A percentile compares a stretch with the other conserved stretches of the same genome.
Evolutionary conservation across 2,329 filamentous ascomycete genomes (phyloP).

Genomic region (Neurospora sp.): DNA sequence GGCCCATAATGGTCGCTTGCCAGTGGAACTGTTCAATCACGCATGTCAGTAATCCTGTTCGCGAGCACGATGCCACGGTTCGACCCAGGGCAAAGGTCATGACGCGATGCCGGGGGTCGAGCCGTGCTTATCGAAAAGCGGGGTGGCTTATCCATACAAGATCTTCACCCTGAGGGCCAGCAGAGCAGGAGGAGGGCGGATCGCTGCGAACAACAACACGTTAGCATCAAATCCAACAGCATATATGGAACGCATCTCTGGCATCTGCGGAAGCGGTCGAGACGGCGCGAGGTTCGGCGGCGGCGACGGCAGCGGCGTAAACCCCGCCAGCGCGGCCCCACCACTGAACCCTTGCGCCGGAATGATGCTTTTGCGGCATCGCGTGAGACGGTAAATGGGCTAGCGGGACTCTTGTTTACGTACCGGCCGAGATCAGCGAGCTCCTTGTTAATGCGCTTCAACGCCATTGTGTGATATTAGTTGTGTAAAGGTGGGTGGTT

Average conservation of each 20-base stretch:
- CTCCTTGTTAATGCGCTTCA: conserved; percentile 94
- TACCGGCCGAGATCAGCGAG: conserved; percentile 85
- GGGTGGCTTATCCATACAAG: conserved; percentile 57
- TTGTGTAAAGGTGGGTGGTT: conserved; percentile 16
- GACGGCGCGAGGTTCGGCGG: conserved; percentile 1
- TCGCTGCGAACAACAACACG: conserved; percentile 51
- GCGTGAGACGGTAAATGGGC: conserved; percentile 12
- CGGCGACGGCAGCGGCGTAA: conserved; percentile 1
- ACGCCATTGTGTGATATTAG: conserved; percentile 54
- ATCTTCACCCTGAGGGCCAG: conserved; percentile 93
- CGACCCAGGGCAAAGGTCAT: background rate
- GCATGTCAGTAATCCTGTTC: conserved; percentile 12
- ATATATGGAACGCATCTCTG: background rate
- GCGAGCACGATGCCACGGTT: background rate
- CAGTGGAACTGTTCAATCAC: conserved; percentile 74
- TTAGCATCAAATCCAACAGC: conserved; percentile 19
- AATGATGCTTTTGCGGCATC: conserved; percentile 17
- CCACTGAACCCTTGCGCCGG: conserved; percentile 9
- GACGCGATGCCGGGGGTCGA: conserved; percentile 1
- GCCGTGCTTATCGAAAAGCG: conserved; percentile 3
- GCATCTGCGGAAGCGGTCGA: background rate
- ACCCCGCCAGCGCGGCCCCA: conserved; percentile 17
- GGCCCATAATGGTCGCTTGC: conserved; percentile 99
- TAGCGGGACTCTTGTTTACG: conserved; percentile 24
- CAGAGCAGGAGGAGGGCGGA: conserved; percentile 96